These are phyloP conservation scores for Rhizophagus clarus DNA, from an alignment of 192 early-diverging fungal genomes.

Conservation along the genomic window DNA sequence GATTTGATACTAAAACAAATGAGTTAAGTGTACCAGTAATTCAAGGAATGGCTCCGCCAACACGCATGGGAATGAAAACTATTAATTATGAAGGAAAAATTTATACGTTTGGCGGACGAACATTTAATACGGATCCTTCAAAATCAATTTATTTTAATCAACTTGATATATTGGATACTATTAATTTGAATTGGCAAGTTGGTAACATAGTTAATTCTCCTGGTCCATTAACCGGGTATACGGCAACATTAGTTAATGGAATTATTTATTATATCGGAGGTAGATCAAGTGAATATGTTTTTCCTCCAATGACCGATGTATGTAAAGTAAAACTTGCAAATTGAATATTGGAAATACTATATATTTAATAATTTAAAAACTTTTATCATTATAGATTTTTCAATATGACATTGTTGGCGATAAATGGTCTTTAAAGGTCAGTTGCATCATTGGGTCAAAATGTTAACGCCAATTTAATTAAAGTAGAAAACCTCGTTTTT, in stretches of 20 bases:
- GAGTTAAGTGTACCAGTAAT: neutral
- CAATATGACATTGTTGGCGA: neutral
- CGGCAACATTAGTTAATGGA: neutral
- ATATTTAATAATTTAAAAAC: too few relatives aligned
- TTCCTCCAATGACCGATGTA: neutral
- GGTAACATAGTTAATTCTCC: neutral
- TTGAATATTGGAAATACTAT: too few relatives aligned
- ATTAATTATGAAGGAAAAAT: neutral
- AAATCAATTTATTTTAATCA: neutral
- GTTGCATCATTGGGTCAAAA: too few relatives aligned
- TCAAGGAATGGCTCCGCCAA: neutral
- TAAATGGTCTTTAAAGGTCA: neutral
- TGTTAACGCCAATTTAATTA: too few relatives aligned
- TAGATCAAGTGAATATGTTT: neutral
- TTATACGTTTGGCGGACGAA: neutral
- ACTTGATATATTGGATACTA: neutral
- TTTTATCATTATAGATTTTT: too few relatives aligned
- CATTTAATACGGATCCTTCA: neutral
- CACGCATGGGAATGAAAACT: neutral
- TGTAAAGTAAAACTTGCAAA: too few relatives aligned
- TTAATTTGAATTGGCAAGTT: neutral
- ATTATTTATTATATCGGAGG: neutral
- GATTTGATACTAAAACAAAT: neutral
- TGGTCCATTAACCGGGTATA: neutral
- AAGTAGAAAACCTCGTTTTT: too few relatives aligned